phyloP scores from a whole-genome alignment of 148 eudicot genomes.

The Vaccinium myrtillus region DNA sequence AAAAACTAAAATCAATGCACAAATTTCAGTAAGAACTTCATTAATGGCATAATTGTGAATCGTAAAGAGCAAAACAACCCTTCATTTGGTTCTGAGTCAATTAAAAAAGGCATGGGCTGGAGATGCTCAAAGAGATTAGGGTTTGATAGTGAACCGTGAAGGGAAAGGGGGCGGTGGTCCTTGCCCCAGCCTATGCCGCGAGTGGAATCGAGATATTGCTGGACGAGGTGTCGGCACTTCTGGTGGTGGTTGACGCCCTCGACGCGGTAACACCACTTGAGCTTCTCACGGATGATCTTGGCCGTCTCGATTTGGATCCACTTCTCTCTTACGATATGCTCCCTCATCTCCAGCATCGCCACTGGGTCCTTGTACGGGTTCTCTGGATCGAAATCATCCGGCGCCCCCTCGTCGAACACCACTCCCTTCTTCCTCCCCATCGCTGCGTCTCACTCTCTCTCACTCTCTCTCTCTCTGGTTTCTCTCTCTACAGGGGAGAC shows the following conservation, averaged over 20 bases:
- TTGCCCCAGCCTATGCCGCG: conserved; percentile 95
- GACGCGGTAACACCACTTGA: conserved; percentile 82
- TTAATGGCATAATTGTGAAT: no score
- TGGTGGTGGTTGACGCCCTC: conserved; percentile 90
- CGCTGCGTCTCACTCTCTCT: not conserved
- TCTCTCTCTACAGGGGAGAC: not conserved
- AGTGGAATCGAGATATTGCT: conserved; percentile 81
- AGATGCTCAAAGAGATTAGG: no score
- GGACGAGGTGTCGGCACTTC: conserved; percentile 87
- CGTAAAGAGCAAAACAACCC: no score
- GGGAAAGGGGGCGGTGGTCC: conserved; percentile 64
- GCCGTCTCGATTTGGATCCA: conserved; percentile 95
- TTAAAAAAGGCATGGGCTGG: no score
- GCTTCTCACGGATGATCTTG: conserved; percentile 71
- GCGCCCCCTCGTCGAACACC: conserved; percentile 72
- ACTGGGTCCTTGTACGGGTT: conserved; percentile 96
- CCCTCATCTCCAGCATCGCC: conserved; percentile 93
- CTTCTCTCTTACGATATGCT: conserved; percentile 82
- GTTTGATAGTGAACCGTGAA: conserved; percentile 48
- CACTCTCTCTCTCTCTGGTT: not conserved
- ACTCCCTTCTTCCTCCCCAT: conserved; percentile 76
- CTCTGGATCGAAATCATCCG: conserved; percentile 90
- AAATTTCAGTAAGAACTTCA: no score
- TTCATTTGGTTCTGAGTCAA: no score
- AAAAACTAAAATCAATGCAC: no score